Evolutionary conservation across 257 asterid species (phyloP).

Genomic region (Gynochthodes officinalis): DNA sequence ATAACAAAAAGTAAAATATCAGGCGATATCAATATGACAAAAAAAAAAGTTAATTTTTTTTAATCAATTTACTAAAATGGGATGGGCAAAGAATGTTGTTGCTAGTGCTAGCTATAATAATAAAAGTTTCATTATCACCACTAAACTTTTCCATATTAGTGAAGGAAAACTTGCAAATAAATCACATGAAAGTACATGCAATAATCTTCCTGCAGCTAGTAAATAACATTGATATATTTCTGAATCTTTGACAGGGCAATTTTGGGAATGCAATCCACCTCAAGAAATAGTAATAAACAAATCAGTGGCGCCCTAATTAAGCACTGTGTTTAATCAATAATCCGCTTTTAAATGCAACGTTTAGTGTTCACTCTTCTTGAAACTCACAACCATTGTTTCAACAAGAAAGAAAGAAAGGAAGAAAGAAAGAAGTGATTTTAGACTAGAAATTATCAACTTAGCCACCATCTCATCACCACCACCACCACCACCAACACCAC

Average conservation of each 20-base stretch:
- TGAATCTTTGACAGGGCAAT: neutral
- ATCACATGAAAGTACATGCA: too few species aligned
- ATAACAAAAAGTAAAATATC: too few species aligned
- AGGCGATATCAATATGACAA: too few species aligned
- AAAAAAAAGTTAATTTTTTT: too few species aligned
- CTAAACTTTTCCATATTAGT: too few species aligned
- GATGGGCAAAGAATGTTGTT: too few species aligned
- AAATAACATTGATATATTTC: neutral
- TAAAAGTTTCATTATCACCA: too few species aligned
- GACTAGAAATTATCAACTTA: slow-evolving; percentile 21
- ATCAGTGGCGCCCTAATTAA: slow-evolving; percentile 38
- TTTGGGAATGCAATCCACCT: slow-evolving; percentile 5
- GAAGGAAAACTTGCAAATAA: too few species aligned
- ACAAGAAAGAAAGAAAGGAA: slow-evolving; percentile 18
- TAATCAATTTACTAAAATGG: too few species aligned
- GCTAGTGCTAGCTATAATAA: too few species aligned
- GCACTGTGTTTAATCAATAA: slow-evolving; percentile 23
- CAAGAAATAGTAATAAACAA: neutral
- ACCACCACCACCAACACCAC: slow-evolving; percentile 1
- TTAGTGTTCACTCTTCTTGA: slow-evolving; percentile 27
- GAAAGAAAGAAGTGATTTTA: neutral
- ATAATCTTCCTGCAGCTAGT: neutral
- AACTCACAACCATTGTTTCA: slow-evolving; percentile 26
- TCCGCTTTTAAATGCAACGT: slow-evolving; percentile 31
- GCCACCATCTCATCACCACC: slow-evolving; percentile 18